phyloP scores from a whole-genome alignment of 345 rosid genomes.

The Limnanthes douglasii region DNA sequence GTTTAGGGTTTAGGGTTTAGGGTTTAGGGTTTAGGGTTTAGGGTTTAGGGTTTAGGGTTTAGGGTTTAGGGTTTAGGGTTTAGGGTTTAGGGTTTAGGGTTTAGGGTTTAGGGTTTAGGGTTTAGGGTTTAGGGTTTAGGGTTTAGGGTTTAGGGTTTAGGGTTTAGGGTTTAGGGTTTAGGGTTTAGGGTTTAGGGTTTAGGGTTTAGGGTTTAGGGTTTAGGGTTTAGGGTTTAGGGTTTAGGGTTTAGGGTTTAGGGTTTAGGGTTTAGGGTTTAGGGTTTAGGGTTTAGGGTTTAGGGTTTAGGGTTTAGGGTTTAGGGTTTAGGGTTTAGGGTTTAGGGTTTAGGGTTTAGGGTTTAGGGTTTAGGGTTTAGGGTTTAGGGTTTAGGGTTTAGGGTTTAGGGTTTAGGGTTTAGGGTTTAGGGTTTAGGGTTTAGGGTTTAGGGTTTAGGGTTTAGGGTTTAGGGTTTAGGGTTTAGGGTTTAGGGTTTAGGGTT shows the following conservation, averaged over 20 bases:
- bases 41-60: background rate
- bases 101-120: background rate
- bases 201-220: background rate
- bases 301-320: no score
- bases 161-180: background rate
- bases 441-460: no score
- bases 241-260: background rate
- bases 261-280: no score
- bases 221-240: constrained; percentile 1
- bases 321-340: no score
- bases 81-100: background rate
- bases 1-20: background rate
- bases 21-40: background rate
- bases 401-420: no score
- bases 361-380: no score
- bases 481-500: no score
- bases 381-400: no score
- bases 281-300: no score
- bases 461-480: no score
- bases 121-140: background rate
- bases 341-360: no score
- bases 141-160: background rate
- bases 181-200: background rate
- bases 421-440: no score
- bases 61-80: background rate